phyloP scores from a whole-genome alignment of 371 early-diverging fungal species.

The Haplosporangium sp. region DNA sequence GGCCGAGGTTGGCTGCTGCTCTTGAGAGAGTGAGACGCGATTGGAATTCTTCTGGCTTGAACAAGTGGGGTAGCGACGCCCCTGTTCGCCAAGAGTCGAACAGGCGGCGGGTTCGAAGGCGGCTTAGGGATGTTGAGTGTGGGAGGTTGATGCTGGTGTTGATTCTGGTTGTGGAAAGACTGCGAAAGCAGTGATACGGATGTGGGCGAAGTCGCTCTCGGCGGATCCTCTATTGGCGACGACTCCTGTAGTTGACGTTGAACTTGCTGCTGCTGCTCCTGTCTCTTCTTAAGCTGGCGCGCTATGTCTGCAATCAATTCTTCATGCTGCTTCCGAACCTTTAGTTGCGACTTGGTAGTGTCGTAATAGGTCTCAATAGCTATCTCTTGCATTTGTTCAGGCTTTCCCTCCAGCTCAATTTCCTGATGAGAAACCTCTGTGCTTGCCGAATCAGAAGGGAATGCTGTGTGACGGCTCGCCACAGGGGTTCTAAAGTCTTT shows the following conservation, averaged over 20 bases:
- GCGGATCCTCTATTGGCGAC: not conserved
- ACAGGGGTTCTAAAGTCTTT: not conserved
- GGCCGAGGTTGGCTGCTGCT: not conserved
- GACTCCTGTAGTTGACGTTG: slow-evolving; percentile 2
- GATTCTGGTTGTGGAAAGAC: slow-evolving; percentile 11
- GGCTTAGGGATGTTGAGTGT: slow-evolving; percentile 49
- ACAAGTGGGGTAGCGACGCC: slow-evolving; percentile 1
- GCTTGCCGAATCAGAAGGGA: slow-evolving; percentile 15
- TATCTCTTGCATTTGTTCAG: slow-evolving; percentile 28
- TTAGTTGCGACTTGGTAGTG: slow-evolving; percentile 49
- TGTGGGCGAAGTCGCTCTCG: not conserved
- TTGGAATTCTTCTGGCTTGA: slow-evolving; percentile 1
- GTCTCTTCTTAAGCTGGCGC: slow-evolving; percentile 24
- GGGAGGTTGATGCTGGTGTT: slow-evolving; percentile 24
- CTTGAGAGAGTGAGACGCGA: slow-evolving; percentile 11
- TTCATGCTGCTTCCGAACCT: slow-evolving; percentile 30
- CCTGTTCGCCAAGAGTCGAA: slow-evolving; percentile 34
- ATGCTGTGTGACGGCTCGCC: slow-evolving; percentile 9
- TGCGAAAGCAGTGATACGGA: slow-evolving; percentile 4
- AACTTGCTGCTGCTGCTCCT: slow-evolving; percentile 10
- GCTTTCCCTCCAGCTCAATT: slow-evolving; percentile 9
- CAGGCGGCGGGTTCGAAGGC: slow-evolving; percentile 48
- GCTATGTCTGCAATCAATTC: slow-evolving; percentile 32
- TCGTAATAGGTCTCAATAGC: slow-evolving; percentile 52
- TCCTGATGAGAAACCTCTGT: slow-evolving; percentile 27